A percentile compares a stretch with the other conserved stretches of the same genome.
phyloP scores from a whole-genome alignment of 2,329 filamentous ascomycete genomes.

The Triangularia verruculosa region DNA sequence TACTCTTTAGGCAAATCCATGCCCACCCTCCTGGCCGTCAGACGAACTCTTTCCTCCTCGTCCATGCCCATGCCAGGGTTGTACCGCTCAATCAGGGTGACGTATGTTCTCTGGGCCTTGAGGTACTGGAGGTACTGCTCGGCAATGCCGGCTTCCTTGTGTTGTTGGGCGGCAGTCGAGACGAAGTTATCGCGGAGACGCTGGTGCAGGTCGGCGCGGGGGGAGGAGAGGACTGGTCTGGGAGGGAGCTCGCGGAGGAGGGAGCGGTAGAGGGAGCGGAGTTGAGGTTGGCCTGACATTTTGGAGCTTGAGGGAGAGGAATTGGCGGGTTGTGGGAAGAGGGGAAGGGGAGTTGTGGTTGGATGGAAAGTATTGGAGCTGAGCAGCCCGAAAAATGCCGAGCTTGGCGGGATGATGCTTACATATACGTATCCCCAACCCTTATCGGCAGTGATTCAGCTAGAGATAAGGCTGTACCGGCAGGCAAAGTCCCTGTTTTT shows the following conservation, averaged over 20 bases:
- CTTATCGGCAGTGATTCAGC: not conserved
- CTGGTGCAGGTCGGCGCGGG: not conserved
- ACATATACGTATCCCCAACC: conserved; percentile 10
- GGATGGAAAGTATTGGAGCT: conserved; percentile 34
- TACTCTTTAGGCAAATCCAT: conserved; percentile 79
- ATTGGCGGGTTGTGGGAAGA: conserved; percentile 48
- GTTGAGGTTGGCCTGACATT: conserved; percentile 30
- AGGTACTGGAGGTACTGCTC: conserved; percentile 79
- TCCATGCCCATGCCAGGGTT: conserved; percentile 90
- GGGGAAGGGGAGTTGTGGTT: conserved; percentile 82
- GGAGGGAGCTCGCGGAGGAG: conserved; percentile 19
- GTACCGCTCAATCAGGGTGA: conserved; percentile 80
- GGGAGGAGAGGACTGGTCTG: conserved; percentile 16
- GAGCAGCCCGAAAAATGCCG: not conserved
- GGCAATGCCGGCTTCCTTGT: conserved; percentile 19
- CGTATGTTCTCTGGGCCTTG: conserved; percentile 80
- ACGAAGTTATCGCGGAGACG: not conserved
- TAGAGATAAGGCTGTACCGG: not conserved
- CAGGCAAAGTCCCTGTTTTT: not conserved
- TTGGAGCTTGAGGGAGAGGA: conserved; percentile 37
- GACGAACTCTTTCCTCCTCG: conserved; percentile 75
- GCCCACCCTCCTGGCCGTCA: conserved; percentile 83
- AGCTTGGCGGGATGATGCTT: not conserved
- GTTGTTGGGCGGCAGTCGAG: conserved; percentile 22
- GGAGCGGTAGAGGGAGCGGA: conserved; percentile 31